These are phyloP conservation scores for Phoma herbarum DNA, from an alignment of 2,329 filamentous ascomycete genomes.

Conservation along the genomic window DNA sequence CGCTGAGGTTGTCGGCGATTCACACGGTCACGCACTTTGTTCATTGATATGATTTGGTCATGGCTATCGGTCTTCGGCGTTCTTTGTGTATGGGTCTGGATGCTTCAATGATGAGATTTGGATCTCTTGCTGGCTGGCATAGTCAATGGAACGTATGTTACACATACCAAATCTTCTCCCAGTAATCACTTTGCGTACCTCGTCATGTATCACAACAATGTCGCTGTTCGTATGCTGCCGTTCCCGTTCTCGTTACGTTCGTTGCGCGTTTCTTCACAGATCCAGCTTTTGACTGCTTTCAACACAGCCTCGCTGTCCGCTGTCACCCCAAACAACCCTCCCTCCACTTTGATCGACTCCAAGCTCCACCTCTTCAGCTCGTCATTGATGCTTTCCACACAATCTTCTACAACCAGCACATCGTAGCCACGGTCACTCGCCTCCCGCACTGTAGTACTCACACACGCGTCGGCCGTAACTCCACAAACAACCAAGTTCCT, in stretches of 20 bases:
- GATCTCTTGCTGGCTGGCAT: slow-evolving; percentile 33
- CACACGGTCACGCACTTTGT: slow-evolving; percentile 34
- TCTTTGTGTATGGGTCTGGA: slow-evolving; percentile 38
- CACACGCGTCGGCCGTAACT: slow-evolving; percentile 65
- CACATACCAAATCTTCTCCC: neutral
- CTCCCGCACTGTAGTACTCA: slow-evolving; percentile 64
- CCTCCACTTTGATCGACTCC: slow-evolving; percentile 38
- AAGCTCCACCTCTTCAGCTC: slow-evolving; percentile 44
- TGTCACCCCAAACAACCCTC: slow-evolving; percentile 43
- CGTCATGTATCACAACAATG: neutral
- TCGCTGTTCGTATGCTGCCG: neutral
- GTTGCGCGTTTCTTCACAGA: slow-evolving; percentile 4
- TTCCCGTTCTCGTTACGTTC: neutral
- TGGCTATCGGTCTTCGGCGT: slow-evolving; percentile 46
- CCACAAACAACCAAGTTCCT: slow-evolving; percentile 63
- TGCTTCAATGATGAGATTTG: slow-evolving; percentile 38
- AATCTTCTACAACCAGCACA: slow-evolving; percentile 62
- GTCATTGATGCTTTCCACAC: slow-evolving; percentile 44
- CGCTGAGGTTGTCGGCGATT: slow-evolving; percentile 60
- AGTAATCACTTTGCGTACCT: neutral
- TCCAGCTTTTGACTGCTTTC: slow-evolving; percentile 37
- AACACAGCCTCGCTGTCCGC: slow-evolving; percentile 32
- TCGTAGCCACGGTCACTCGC: slow-evolving; percentile 65
- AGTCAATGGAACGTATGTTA: slow-evolving; percentile 40
- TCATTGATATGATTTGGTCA: slow-evolving; percentile 40